These are phyloP conservation scores for Eucalyptus sp. DNA, from an alignment of 345 rosid genomes.

Conservation along the genomic window DNA sequence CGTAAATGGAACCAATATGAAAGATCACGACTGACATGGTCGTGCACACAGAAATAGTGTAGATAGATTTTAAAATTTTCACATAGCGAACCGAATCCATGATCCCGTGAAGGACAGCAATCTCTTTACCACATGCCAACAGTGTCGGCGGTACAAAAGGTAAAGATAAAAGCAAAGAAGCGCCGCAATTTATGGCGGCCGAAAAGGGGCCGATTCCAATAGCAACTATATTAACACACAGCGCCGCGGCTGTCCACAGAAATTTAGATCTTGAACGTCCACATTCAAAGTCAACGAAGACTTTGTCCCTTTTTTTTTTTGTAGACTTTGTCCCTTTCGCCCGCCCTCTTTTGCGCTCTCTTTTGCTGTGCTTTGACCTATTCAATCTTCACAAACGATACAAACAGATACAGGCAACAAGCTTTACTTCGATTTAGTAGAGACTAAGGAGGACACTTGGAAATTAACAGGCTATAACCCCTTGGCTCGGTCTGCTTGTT, in stretches of 20 bases:
- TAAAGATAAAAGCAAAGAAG: not conserved
- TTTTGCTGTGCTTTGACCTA: too few species aligned
- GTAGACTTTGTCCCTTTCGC: not conserved
- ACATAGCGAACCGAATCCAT: not conserved
- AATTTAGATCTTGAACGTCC: not conserved
- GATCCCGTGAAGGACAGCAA: not conserved
- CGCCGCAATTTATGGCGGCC: not conserved
- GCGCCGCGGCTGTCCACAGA: not conserved
- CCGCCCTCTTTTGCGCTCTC: too few species aligned
- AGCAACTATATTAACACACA: not conserved
- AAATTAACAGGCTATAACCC: not conserved
- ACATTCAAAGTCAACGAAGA: not conserved
- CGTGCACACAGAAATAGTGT: not conserved
- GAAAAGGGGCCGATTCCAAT: not conserved
- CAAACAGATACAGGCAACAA: too few species aligned
- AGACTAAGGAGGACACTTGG: not conserved
- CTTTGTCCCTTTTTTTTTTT: not conserved
- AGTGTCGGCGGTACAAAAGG: not conserved
- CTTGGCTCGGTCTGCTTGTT: not conserved
- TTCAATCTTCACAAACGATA: too few species aligned
- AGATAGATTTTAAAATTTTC: too few species aligned
- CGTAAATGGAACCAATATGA: not conserved
- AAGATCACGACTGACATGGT: not conserved
- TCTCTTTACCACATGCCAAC: not conserved
- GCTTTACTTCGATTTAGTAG: too few species aligned